These are phyloP conservation scores for Citrus unshiu DNA, from an alignment of 345 rosid genomes.

Conservation along the genomic window DNA sequence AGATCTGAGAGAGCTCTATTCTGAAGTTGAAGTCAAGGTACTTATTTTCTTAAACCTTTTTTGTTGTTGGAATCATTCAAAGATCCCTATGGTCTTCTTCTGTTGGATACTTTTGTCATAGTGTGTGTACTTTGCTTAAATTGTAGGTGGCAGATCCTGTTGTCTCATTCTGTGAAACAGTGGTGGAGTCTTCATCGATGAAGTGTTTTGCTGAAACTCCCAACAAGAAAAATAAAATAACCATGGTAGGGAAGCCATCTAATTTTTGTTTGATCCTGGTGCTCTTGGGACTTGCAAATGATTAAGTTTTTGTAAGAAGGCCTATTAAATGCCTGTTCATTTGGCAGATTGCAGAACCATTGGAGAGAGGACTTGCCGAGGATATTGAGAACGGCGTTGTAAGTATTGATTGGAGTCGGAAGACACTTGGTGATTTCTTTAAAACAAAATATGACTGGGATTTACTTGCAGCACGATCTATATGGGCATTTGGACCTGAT, in stretches of 20 bases:
- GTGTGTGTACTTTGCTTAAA: conserved; percentile 12
- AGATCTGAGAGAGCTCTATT: conserved; percentile 96
- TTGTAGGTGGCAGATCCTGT: conserved; percentile 95
- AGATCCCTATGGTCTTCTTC: not conserved
- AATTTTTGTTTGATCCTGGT: conserved; percentile 7
- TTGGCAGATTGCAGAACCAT: conserved; percentile 88
- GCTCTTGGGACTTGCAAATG: conserved; percentile 3
- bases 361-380: conserved; percentile 96
- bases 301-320: not conserved
- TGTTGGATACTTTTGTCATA: not conserved
- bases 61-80: not conserved
- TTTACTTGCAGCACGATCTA: conserved; percentile 92
- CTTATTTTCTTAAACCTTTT: conserved; percentile 1
- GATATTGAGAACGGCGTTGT: conserved; percentile 88
- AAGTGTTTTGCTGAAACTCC: conserved; percentile 99
- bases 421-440: conserved; percentile 89
- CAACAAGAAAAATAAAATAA: conserved; percentile 94
- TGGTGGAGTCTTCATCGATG: conserved; percentile 97
- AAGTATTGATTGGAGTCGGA: conserved; percentile 87
- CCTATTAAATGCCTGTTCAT: conserved; percentile 12
- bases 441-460: conserved; percentile 96
- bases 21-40: conserved; percentile 99
- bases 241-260: conserved; percentile 53
- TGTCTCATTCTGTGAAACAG: conserved; percentile 97
- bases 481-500: conserved; percentile 99